Evolutionary conservation across 345 rosid species (phyloP).

Genomic region (Dimocarpus longan): DNA sequence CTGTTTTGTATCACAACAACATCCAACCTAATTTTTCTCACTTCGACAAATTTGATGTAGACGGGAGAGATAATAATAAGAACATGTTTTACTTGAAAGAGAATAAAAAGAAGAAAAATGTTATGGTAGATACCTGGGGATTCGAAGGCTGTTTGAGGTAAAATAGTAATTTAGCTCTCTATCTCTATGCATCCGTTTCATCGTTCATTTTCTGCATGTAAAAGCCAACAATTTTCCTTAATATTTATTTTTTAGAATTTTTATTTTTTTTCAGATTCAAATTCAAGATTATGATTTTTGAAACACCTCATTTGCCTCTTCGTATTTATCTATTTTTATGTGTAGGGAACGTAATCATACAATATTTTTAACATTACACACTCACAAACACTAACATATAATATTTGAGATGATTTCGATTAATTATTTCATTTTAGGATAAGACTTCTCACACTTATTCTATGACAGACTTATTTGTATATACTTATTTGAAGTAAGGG

Average conservation of each 20-base stretch:
- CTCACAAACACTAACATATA: too few relatives aligned
- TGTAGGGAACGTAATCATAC: too few relatives aligned
- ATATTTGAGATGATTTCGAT: too few relatives aligned
- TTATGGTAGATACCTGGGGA: slow-evolving; percentile 30
- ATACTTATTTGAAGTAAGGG: too few relatives aligned
- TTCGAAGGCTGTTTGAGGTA: slow-evolving; percentile 32
- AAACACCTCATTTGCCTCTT: too few relatives aligned
- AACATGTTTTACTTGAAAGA: slow-evolving; percentile 13
- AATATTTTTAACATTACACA: too few relatives aligned
- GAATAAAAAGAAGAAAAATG: neutral
- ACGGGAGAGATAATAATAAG: neutral
- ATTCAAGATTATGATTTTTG: neutral
- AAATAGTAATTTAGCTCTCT: neutral
- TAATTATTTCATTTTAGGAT: too few relatives aligned
- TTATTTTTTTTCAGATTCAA: neutral
- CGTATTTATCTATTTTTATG: too few relatives aligned
- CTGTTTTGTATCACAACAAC: slow-evolving; percentile 19
- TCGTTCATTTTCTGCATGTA: slow-evolving; percentile 45
- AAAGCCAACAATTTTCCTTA: slow-evolving; percentile 2
- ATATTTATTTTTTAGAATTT: neutral
- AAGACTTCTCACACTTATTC: too few relatives aligned
- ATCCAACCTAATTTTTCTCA: neutral
- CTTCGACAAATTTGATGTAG: neutral
- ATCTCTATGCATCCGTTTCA: slow-evolving; percentile 22
- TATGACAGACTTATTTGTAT: too few relatives aligned